Base-by-base conservation (phyloP, 176 grass and related monocot species). In the Metroxylon sagu region DNA sequence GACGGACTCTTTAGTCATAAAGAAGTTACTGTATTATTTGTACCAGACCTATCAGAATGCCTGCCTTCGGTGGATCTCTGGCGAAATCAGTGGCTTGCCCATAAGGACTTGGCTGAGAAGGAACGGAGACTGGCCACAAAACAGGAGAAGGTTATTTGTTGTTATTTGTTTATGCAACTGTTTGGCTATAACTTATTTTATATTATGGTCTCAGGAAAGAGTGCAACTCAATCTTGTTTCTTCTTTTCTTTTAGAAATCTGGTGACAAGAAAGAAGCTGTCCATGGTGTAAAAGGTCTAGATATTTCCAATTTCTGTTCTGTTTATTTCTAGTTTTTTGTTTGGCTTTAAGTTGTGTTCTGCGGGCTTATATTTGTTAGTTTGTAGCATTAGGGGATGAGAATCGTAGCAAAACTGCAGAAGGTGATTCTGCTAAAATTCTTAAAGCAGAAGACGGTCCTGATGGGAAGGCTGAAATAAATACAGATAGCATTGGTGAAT, bases 11-110 rank as follows among this genome's bases (percentile, higher is more conserved):
- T 82, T 49, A 89, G 71, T 70, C 82, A 90, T 61, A 92, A 87
- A 75, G 94, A 98, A 89, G 70, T 98, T 51, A 93, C 88, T 29
- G 88, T 98, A 25, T 25, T 98, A 29, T 98, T 85, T 79, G 74
- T 92, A 54, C 94, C 94, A 51, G 82, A 98, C 73, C 53, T 98
- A 48, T 85, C 67, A 2, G 82, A 93, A 64, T 98, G 84, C 64
- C 52, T 98, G 57, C 88, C 94, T 76, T 80, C 79, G 61, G 49
- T 81, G 49, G 85, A 98, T 70, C 53, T 57, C 49, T 98, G 94
- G 94, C 82, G 68, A 84, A 70, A 51, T 49, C 78, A 98, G 53
- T 98, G 88, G 94, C 72, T 85, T 63, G 29, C 76, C 18, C 67
- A 92, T 51, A 88, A 70, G 57, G 67, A 68, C 14, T 69, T 80